These are phyloP conservation scores for Leptodermis oblonga DNA, from an alignment of 257 asterid species.

Conservation along the genomic window DNA sequence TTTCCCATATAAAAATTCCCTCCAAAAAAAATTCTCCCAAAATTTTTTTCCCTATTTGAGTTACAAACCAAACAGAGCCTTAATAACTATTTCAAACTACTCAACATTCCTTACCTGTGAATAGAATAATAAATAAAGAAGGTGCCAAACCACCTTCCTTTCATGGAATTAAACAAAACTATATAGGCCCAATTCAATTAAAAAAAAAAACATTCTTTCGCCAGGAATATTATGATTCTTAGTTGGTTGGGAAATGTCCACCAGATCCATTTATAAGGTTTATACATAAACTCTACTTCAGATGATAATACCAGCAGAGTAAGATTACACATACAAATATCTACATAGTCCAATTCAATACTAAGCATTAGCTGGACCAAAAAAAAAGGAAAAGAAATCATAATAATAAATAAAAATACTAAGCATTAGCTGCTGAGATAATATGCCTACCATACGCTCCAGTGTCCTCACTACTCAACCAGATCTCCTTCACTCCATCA, in stretches of 20 bases:
- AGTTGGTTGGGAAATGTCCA: background rate
- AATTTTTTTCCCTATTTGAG: too few relatives aligned
- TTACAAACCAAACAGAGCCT: too few relatives aligned
- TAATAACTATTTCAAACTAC: background rate
- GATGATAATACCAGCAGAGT: background rate
- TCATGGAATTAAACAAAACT: background rate
- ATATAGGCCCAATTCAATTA: background rate
- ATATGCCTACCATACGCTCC: constrained; percentile 84
- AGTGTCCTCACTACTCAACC: constrained; percentile 99
- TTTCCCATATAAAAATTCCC: too few relatives aligned
- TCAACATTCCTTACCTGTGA: background rate
- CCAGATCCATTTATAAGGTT: background rate
- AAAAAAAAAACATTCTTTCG: background rate
- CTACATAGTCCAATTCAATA: background rate
- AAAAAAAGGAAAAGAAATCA: too few relatives aligned
- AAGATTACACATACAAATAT: background rate
- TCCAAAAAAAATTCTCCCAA: too few relatives aligned
- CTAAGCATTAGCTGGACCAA: background rate
- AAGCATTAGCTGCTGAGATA: background rate
- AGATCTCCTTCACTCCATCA: constrained; percentile 96
- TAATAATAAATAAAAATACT: too few relatives aligned
- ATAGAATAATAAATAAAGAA: background rate
- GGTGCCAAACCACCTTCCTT: background rate
- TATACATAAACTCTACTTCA: background rate
- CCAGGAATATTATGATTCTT: background rate